Conservation (phyloP, 306 rosid genomes). For the Fragaria nilgerrensis region DNA sequence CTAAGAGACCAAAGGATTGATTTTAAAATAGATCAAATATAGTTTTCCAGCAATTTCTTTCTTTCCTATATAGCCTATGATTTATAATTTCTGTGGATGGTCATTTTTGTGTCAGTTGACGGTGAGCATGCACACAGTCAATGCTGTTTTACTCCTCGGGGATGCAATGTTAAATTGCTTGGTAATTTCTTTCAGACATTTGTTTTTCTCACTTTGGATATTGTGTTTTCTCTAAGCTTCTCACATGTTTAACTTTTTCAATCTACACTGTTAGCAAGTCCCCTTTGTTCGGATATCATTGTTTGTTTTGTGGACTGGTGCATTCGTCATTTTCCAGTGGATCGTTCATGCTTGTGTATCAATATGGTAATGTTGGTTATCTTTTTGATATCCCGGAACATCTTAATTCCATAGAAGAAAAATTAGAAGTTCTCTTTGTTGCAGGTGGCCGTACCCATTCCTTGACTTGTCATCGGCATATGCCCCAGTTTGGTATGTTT, state of each 20-base stretch:
- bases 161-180: conserved; percentile 71
- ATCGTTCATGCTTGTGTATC: conserved; percentile 48
- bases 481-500: conserved; percentile 68
- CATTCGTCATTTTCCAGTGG: conserved; percentile 65
- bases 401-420: conserved; percentile 9
- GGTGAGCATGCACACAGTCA: conserved; percentile 62
- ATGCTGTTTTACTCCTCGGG: conserved; percentile 64
- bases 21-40: background rate
- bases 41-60: background rate
- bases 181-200: conserved; percentile 40
- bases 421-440: conserved; percentile 23
- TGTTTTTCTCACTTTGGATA: conserved; percentile 3
- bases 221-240: conserved; percentile 13
- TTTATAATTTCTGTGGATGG: background rate
- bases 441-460: conserved; percentile 90
- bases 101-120: conserved; percentile 57
- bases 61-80: background rate
- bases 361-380: conserved; percentile 43
- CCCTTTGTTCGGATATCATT: conserved; percentile 57
- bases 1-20: background rate
- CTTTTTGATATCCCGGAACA: conserved; percentile 5
- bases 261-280: conserved; percentile 45
- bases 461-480: conserved; percentile 66
- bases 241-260: conserved; percentile 25
- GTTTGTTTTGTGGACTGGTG: conserved; percentile 68